Conservation (phyloP, 768 basidiomycete species). For the Paxillus ammoniavirescens region DNA sequence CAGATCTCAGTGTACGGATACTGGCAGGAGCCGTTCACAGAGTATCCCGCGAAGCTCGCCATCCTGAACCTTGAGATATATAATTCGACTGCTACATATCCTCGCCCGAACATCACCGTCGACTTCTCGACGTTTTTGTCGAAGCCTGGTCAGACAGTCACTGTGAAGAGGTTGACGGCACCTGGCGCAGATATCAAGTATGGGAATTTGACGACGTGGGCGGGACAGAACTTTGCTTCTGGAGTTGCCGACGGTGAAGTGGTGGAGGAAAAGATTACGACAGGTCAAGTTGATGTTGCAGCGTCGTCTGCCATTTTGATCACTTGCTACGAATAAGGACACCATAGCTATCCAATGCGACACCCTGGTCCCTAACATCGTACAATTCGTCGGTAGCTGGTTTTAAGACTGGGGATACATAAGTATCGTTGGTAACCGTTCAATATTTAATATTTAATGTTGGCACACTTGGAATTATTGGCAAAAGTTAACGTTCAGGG, state of each 20-base stretch:
- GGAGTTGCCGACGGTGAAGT: slow-evolving; percentile 39
- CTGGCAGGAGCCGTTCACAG: slow-evolving; percentile 37
- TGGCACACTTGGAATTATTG: too few species aligned
- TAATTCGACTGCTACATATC: slow-evolving; percentile 42
- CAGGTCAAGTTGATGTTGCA: slow-evolving; percentile 32
- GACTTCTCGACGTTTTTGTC: slow-evolving; percentile 44
- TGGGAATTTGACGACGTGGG: slow-evolving; percentile 47
- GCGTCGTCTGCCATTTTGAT: slow-evolving; percentile 41
- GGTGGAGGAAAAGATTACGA: slow-evolving; percentile 37
- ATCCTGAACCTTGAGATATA: slow-evolving; percentile 51
- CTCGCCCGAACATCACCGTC: slow-evolving; percentile 43
- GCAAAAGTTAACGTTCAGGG: too few species aligned
- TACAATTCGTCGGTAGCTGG: background rate
- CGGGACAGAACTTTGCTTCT: slow-evolving; percentile 43
- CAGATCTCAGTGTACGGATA: slow-evolving; percentile 52
- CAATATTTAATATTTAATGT: too few species aligned
- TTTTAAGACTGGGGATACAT: too few species aligned
- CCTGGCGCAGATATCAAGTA: slow-evolving; percentile 47
- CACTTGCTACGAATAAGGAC: slow-evolving; percentile 9
- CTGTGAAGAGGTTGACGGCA: slow-evolving; percentile 42
- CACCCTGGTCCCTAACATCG: background rate
- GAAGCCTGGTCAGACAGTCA: slow-evolving; percentile 27
- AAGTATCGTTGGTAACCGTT: too few species aligned
- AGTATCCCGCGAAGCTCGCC: slow-evolving; percentile 44
- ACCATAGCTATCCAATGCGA: slow-evolving; percentile 1